A percentile compares a stretch with the other conserved stretches of the same genome.
Evolutionary conservation across 192 early-diverging fungal genomes (phyloP).

Genomic region (Coemansia aciculifera): DNA sequence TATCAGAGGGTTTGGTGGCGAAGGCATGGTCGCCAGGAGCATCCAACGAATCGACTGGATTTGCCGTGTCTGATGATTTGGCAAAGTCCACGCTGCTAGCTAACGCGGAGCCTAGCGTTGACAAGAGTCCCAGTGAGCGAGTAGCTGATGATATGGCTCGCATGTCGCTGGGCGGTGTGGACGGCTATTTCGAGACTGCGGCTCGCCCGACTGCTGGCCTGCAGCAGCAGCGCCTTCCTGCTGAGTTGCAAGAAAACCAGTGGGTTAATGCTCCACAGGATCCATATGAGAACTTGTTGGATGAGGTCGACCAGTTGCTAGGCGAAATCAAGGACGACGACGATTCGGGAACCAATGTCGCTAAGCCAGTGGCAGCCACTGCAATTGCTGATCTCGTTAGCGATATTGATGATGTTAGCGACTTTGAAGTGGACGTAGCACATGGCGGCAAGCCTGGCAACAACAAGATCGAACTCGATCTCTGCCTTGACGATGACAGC

Average conservation of each 20-base stretch:
- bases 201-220: not conserved
- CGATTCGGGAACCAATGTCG: slow-evolving; percentile 9
- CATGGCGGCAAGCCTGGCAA: not conserved
- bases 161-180: slow-evolving; percentile 13
- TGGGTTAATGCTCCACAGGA: slow-evolving; percentile 44
- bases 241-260: not conserved
- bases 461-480: slow-evolving; percentile 28
- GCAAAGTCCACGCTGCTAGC: slow-evolving; percentile 15
- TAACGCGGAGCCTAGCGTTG: not conserved
- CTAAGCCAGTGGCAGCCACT: not conserved
- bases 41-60: not conserved
- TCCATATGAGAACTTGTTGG: slow-evolving; percentile 52
- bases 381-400: not conserved
- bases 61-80: slow-evolving; percentile 8
- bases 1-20: slow-evolving; percentile 1
- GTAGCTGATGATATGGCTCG: slow-evolving; percentile 28
- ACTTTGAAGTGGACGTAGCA: not conserved
- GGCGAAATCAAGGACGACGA: slow-evolving; percentile 48
- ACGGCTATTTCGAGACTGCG: not conserved
- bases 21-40: not conserved
- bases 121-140: not conserved
- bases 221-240: slow-evolving; percentile 1
- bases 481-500: slow-evolving; percentile 33
- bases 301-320: slow-evolving; percentile 56
- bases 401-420: slow-evolving; percentile 8